A percentile compares a stretch with the other conserved stretches of the same genome.
Evolutionary conservation across 306 rosid genomes (phyloP).

Genomic region (Purshia tridentata): DNA sequence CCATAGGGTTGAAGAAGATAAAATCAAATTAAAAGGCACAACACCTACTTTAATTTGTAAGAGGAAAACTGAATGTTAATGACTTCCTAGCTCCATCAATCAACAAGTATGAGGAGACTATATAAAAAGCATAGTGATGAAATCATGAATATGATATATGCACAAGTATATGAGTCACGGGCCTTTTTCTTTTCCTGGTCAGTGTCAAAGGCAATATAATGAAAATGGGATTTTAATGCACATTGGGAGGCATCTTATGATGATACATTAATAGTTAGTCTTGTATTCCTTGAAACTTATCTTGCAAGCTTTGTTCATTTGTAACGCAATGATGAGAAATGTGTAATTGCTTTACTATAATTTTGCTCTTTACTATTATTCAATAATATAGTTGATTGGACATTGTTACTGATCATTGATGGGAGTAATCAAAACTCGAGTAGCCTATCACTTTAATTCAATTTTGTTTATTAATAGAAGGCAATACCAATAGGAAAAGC

Average conservation of each 20-base stretch:
- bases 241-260: constrained; percentile 17
- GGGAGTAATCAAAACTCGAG: no score
- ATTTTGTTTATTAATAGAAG: no score
- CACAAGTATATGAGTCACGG: neutral
- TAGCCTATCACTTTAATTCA: no score
- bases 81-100: neutral
- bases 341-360: neutral
- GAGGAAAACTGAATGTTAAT: neutral
- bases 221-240: neutral
- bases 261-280: neutral
- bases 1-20: no score
- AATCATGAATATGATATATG: neutral
- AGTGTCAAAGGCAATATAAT: constrained; percentile 14
- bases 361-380: neutral
- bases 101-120: no score
- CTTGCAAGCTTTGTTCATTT: neutral
- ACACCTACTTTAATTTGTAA: neutral
- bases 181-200: constrained; percentile 4
- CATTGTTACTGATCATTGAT: no score
- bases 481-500: no score
- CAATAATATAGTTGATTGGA: no score
- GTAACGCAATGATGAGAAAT: neutral
- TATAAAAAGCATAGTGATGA: neutral
- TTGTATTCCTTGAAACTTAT: constrained; percentile 6
- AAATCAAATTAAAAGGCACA: no score